phyloP scores from a whole-genome alignment of 352 stramenopile genomes.

The Pythium aquatile region DNA sequence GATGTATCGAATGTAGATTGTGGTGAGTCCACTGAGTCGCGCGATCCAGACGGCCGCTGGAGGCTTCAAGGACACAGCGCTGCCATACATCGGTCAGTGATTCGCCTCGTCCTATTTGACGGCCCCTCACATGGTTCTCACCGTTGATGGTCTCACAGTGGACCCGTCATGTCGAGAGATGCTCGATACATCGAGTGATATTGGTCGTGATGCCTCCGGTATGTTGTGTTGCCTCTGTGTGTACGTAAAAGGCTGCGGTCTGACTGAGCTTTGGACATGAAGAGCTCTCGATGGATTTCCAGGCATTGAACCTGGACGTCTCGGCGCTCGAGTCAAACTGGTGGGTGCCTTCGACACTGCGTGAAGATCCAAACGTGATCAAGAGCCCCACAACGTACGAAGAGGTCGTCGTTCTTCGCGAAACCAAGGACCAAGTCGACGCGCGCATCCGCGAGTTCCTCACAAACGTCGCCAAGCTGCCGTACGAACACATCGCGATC shows the following conservation, averaged over 20 bases:
- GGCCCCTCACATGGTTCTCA: background rate
- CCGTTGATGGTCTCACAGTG: slow-evolving; percentile 33
- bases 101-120: too few species aligned
- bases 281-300: slow-evolving; percentile 23
- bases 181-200: slow-evolving; percentile 83
- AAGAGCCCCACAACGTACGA: slow-evolving; percentile 36
- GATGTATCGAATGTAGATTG: slow-evolving; percentile 41
- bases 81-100: slow-evolving; percentile 55
- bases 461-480: slow-evolving; percentile 43
- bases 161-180: slow-evolving; percentile 75
- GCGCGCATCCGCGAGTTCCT: slow-evolving; percentile 67
- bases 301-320: slow-evolving; percentile 31
- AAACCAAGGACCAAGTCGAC: slow-evolving; percentile 58
- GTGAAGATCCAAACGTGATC: slow-evolving; percentile 27
- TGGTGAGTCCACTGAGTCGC: slow-evolving; percentile 80
- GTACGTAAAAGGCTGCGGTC: background rate
- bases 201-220: slow-evolving; percentile 61
- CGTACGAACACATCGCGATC: slow-evolving; percentile 71
- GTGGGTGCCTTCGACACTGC: slow-evolving; percentile 54
- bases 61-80: slow-evolving; percentile 49
- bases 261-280: background rate
- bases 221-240: background rate
- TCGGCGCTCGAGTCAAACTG: slow-evolving; percentile 45
- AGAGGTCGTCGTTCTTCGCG: slow-evolving; percentile 57
- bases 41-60: slow-evolving; percentile 78